A percentile compares a stretch with the other conserved stretches of the same genome.
Evolutionary conservation across 1,139 yeast species (phyloP).

Genomic region (Geotrichum bryndzae): DNA sequence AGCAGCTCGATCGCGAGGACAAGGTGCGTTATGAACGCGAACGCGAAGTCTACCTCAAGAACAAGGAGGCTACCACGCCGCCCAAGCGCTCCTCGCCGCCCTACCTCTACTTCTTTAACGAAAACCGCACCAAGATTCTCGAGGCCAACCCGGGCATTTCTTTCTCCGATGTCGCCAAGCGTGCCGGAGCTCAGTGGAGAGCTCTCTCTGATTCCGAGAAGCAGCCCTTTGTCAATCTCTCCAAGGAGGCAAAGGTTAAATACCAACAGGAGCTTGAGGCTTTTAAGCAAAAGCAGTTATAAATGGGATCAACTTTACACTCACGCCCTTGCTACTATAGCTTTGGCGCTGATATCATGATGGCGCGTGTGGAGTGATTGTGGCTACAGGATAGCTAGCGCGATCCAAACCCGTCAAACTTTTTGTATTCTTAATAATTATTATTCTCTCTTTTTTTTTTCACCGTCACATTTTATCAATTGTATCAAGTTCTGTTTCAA

Average conservation of each 20-base stretch:
- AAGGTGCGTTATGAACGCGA: conserved; percentile 95
- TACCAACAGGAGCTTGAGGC: background rate
- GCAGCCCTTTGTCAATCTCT: background rate
- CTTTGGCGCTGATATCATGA: background rate
- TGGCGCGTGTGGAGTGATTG: background rate
- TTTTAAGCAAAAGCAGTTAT: background rate
- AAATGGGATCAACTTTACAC: background rate
- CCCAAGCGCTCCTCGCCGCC: background rate
- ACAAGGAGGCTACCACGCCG: background rate
- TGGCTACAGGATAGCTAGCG: no score
- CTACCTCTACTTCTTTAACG: background rate
- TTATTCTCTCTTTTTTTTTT: no score
- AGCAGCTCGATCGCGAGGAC: conserved; percentile 87
- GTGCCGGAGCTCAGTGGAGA: background rate
- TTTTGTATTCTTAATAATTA: no score
- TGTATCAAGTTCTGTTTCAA: no score
- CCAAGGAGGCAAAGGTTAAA: background rate
- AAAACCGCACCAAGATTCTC: background rate
- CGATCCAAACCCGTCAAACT: no score
- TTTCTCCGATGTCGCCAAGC: background rate
- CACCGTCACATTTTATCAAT: no score
- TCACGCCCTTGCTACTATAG: no score
- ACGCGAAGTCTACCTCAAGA: conserved; percentile 67
- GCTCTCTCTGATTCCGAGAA: background rate
- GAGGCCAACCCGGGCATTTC: background rate